These are phyloP conservation scores for Voacanga thouarsii DNA, from an alignment of 257 asterid genomes.

Conservation along the genomic window DNA sequence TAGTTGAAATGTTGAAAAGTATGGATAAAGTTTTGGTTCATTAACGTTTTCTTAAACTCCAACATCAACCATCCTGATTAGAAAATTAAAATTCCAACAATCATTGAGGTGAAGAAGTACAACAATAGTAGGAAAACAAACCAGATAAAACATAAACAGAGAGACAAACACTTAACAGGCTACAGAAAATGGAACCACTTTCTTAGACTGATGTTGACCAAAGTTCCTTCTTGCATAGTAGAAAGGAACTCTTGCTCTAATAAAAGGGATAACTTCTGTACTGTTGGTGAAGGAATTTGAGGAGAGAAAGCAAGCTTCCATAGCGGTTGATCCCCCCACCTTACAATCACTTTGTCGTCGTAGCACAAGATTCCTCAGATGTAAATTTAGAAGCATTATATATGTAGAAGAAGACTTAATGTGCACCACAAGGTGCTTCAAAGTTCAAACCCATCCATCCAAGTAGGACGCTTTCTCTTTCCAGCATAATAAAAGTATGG, in stretches of 20 bases:
- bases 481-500: conserved; percentile 26
- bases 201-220: conserved; percentile 27
- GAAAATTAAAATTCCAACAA: too few species aligned
- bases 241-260: conserved; percentile 28
- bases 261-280: conserved; percentile 32
- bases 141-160: not conserved
- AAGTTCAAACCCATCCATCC: conserved; percentile 34
- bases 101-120: too few species aligned
- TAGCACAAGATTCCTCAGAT: not conserved
- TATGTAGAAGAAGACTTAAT: conserved; percentile 26
- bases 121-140: too few species aligned
- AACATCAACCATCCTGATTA: too few species aligned
- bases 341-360: conserved; percentile 4
- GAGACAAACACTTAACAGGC: conserved; percentile 46
- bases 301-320: conserved; percentile 55
- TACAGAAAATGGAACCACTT: conserved; percentile 35
- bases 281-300: conserved; percentile 48
- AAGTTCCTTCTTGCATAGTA: conserved; percentile 28
- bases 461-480: conserved; percentile 27
- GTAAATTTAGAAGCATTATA: conserved; percentile 15
- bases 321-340: conserved; percentile 10
- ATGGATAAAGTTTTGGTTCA: too few species aligned
- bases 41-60: too few species aligned
- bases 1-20: not conserved
- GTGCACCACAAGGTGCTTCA: conserved; percentile 39